Percentiles rank a stretch among this genome's conserved stretches.
phyloP scores from a whole-genome alignment of 73 alveolate genomes.

The Stentor coeruleus region DNA sequence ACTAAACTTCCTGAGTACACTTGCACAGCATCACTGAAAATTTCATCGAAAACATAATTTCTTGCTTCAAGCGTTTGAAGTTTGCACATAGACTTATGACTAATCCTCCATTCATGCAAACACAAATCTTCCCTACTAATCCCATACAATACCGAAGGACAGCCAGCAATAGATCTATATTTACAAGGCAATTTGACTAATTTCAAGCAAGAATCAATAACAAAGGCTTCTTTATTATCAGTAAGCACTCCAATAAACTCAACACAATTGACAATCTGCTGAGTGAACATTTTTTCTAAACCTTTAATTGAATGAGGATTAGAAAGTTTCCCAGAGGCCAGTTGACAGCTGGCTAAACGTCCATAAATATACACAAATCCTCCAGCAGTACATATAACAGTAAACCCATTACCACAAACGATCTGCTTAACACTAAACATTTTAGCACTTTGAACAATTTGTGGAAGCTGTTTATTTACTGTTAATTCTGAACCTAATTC shows the following conservation, averaged over 20 bases:
- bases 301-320: slow-evolving; percentile 8
- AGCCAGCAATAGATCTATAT: neutral
- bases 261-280: neutral
- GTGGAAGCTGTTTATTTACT: neutral
- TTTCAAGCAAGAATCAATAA: neutral
- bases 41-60: neutral
- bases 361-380: slow-evolving; percentile 12
- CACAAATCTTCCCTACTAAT: neutral
- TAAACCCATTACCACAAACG: neutral
- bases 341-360: neutral
- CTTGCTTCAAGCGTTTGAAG: neutral
- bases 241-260: neutral
- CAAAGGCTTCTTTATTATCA: slow-evolving; percentile 2
- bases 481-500: neutral
- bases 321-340: neutral
- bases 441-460: neutral
- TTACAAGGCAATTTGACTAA: slow-evolving; percentile 1
- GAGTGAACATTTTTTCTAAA: neutral
- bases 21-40: neutral
- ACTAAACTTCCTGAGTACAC: neutral
- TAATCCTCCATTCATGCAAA: neutral
- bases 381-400: slow-evolving; percentile 15
- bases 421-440: neutral
- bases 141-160: neutral
- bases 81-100: neutral